Evolutionary conservation across 768 basidiomycete genomes (phyloP), one percentile per base, ranked within the genome.

Genomic region (Mycena filopes): DNA sequence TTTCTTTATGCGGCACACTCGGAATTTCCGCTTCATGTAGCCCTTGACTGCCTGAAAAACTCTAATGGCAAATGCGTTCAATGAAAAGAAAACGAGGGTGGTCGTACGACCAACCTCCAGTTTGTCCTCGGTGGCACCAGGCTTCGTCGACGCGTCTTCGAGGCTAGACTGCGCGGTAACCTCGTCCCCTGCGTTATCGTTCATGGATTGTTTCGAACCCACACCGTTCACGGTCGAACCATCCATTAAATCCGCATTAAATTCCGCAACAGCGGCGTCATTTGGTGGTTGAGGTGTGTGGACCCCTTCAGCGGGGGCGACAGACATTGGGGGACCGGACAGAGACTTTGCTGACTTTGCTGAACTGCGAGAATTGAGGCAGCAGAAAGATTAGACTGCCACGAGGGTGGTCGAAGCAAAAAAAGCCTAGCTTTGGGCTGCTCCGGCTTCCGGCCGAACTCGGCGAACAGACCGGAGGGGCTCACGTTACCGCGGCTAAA

Each of bases 31-130:
- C 11, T 8, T 33, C 33, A 43, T 55, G 15, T 26, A 54, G 2
- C 13, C 11, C 26, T 25, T 43, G 25, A 18, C 47, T 56, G 29
- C 18, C 29, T 41, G 23, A 55, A 46, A 47, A 43, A 47, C 43
- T 58, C 63, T 64, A 49, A 50, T 18, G 31, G 1, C 18, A 23
- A 15, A 20, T 26, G 48, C 36, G 33, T 49, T 59, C 48, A 55
- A 50, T 12, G 4, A 55, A 21, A 31, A 67, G 25, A 40, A 8
- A 20, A 20, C 23, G 12, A 38, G 7, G 43, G 21, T 18, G n/a
- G 42, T 64, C 49, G 49, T 58, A 64, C 63, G 55, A 64, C 63
- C 20, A 16, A 58, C 63, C 63, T 58, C 48, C 33, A 18, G 29
- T 58, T 43, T 45, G 36, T 31, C 53, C n/a, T 55, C 28, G 20